Evolutionary conservation across 805 yeast species (phyloP), one percentile per base, ranked within the genome.

Genomic region (Metschnikowia bowlesiae): DNA sequence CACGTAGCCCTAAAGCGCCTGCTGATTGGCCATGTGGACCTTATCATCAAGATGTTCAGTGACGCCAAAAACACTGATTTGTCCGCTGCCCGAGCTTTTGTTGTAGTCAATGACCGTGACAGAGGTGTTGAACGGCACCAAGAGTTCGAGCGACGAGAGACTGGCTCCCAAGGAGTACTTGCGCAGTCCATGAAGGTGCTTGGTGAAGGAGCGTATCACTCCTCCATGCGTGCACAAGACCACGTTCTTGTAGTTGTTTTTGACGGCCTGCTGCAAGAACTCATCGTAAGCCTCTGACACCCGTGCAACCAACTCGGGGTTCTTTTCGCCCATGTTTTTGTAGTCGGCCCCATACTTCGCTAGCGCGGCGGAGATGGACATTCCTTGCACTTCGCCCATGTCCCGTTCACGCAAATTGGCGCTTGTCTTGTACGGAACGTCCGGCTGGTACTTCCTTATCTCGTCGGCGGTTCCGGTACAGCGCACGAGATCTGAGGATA

Each of bases 171-270:
- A 70, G 2, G 53, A 53, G 55, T 71, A 81, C 10, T 63, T 59
- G 30, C 61, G 57, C 22, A 70, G 74, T 5, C 64, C 59, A 44
- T 80, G 67, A 39, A 85, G 67, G 62, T 82, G 73, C 52, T 78
- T 77, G 37, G 80, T 62, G 35, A 84, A 74, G 30, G 82, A 78
- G 42, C 88, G 78, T 14, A 89, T 83, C 1, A 86, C 85, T 8
- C 96, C 96, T 18, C 96, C 96, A 63, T 89, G 96, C 11, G 89
- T 81, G 50, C 89, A 80, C 18, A 87, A 52, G 11, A 83, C 70
- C 2, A 85, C 75, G 57, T 86, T 87, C 45, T 66, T 67, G 49
- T 66, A 62, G 26, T 65, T 65, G 1, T 67, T 60, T 0, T 56
- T 57, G 3, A 64, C 58, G 2, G 77, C 66, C 29, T 68, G 70